phyloP scores from a whole-genome alignment of 768 basidiomycete genomes.

The Sporobolomyces roseus region DNA sequence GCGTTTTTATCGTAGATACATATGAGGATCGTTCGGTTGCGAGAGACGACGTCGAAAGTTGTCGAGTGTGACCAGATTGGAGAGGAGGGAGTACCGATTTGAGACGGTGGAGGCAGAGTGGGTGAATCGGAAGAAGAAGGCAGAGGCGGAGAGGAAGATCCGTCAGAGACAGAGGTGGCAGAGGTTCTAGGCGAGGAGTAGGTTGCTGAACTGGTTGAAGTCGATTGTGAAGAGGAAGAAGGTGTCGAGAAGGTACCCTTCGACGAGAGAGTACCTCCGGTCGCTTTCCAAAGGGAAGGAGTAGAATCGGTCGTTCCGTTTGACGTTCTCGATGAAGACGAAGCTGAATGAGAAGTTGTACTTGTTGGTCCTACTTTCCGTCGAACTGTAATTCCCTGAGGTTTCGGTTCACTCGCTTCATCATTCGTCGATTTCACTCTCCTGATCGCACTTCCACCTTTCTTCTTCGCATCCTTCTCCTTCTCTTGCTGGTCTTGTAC shows the following conservation, averaged over 20 bases:
- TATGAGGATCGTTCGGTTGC: constrained; percentile 29
- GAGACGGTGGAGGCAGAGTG: constrained; percentile 25
- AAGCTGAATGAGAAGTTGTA: not conserved
- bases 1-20: constrained; percentile 73
- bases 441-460: not conserved
- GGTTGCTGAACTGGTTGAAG: not conserved
- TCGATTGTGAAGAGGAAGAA: not conserved
- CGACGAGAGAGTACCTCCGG: constrained; percentile 6
- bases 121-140: no score
- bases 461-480: not conserved
- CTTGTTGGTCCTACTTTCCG: constrained; percentile 3
- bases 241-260: constrained; percentile 4
- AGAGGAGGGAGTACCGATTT: constrained; percentile 37
- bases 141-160: not conserved
- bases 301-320: constrained; percentile 16
- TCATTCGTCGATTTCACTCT: constrained; percentile 1
- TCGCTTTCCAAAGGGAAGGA: constrained; percentile 10
- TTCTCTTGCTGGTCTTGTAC: not conserved
- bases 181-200: not conserved
- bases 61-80: constrained; percentile 98
- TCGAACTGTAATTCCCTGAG: constrained; percentile 9
- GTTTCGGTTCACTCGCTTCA: not conserved
- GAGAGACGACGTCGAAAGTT: constrained; percentile 57
- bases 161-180: not conserved
- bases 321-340: constrained; percentile 8